phyloP scores from a whole-genome alignment of 345 rosid species.

The Hypericum perforatum region DNA sequence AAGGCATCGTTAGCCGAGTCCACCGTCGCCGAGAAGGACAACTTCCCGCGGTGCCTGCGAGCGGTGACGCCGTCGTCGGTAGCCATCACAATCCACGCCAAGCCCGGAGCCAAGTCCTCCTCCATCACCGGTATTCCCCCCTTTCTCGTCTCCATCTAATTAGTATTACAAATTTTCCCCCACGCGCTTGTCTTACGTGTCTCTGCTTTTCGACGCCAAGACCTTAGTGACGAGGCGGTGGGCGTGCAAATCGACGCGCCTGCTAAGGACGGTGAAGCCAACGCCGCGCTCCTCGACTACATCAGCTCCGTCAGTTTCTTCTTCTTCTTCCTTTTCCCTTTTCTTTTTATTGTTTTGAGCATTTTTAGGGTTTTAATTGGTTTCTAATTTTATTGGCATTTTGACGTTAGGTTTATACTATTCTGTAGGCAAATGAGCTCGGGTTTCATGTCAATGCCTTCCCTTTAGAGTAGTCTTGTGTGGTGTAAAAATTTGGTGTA shows the following conservation, averaged over 20 bases:
- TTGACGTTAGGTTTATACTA: too few species aligned
- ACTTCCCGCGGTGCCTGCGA: slow-evolving; percentile 58
- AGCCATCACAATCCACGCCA: slow-evolving; percentile 87
- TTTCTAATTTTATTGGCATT: too few species aligned
- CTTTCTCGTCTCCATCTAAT: neutral
- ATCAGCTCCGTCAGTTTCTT: slow-evolving; percentile 56
- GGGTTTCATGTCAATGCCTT: too few species aligned
- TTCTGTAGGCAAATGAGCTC: too few species aligned
- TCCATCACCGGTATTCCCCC: slow-evolving; percentile 56
- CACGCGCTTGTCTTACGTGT: neutral
- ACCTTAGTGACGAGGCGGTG: slow-evolving; percentile 68
- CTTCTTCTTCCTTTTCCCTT: neutral
- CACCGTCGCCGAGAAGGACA: neutral
- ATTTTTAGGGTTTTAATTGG: too few species aligned
- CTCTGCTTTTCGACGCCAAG: slow-evolving; percentile 19
- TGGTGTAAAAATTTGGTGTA: too few species aligned
- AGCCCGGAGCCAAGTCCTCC: slow-evolving; percentile 86
- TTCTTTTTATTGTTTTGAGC: too few species aligned
- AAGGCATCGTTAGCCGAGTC: neutral
- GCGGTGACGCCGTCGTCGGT: slow-evolving; percentile 61
- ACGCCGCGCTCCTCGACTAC: slow-evolving; percentile 78
- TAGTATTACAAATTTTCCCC: neutral
- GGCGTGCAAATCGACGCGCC: slow-evolving; percentile 91
- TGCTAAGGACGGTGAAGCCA: slow-evolving; percentile 90
- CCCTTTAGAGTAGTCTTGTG: too few species aligned